phyloP scores from a whole-genome alignment of 352 stramenopile genomes.

The Phytophthora ramorum region DNA sequence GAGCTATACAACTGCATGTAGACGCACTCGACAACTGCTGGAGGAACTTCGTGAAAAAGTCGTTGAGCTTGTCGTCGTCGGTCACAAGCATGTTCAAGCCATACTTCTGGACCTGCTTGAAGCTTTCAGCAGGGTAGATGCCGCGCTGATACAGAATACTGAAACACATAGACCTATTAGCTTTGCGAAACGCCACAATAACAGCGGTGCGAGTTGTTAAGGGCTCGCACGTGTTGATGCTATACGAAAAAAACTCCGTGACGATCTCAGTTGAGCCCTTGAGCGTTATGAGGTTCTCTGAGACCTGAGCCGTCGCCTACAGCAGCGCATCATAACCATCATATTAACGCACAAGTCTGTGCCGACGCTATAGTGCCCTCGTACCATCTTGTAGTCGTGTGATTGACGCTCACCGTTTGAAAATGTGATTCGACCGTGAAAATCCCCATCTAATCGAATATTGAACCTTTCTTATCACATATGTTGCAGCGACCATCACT shows the following conservation, averaged over 20 bases:
- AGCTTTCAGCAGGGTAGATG: conserved; percentile 99
- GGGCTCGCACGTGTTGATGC: conserved; percentile 94
- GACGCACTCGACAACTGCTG: conserved; percentile 85
- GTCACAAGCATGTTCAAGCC: conserved; percentile 98
- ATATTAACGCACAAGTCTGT: neutral
- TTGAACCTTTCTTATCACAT: conserved; percentile 30
- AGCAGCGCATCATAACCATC: neutral
- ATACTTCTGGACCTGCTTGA: conserved; percentile 98
- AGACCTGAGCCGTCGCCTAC: conserved; percentile 73
- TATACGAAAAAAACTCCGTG: conserved; percentile 99
- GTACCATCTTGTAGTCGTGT: conserved; percentile 23
- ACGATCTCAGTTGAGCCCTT: conserved; percentile 99
- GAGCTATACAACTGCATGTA: neutral
- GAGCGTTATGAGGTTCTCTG: conserved; percentile 97
- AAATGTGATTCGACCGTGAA: conserved; percentile 34
- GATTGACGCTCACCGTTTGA: conserved; percentile 27
- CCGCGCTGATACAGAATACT: conserved; percentile 95
- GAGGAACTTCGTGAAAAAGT: conserved; percentile 96
- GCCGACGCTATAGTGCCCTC: conserved; percentile 3
- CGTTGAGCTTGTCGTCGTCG: conserved; percentile 95
- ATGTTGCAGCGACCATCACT: conserved; percentile 36
- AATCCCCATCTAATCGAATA: conserved; percentile 29
- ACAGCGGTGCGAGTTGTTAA: conserved; percentile 1
- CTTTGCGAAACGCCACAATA: conserved; percentile 3
- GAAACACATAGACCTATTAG: conserved; percentile 6